Evolutionary conservation across 495 filamentous ascomycete species (phyloP).

Genomic region (Penicillium waksmanii): DNA sequence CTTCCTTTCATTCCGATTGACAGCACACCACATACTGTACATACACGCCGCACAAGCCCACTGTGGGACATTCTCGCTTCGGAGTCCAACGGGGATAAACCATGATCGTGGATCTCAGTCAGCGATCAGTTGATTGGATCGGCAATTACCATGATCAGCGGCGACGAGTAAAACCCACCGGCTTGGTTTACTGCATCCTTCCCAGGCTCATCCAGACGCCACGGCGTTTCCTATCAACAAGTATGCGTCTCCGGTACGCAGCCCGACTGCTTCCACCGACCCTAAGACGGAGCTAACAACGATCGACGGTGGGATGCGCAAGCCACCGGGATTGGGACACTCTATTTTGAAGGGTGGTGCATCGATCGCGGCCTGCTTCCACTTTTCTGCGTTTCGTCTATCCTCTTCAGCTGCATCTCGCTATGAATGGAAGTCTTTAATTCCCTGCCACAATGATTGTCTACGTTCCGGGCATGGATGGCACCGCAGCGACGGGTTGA

Average conservation of each 20-base stretch:
- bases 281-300: not conserved
- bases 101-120: not conserved
- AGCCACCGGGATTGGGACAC: constrained; percentile 1
- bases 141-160: constrained; percentile 3
- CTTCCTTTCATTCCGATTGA: not conserved
- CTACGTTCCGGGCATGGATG: not conserved
- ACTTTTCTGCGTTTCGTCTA: not conserved
- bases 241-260: not conserved
- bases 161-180: not conserved
- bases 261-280: not conserved
- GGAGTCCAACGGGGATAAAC: constrained; percentile 2
- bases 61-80: not conserved
- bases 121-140: not conserved
- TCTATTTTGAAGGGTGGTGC: not conserved
- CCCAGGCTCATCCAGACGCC: not conserved
- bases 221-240: not conserved
- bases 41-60: constrained; percentile 1
- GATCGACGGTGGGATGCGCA: constrained; percentile 11
- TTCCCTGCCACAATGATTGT: not conserved
- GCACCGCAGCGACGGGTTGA: not conserved
- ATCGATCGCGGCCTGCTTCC: not conserved
- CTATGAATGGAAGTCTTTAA: not conserved
- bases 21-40: not conserved
- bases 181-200: not conserved
- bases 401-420: not conserved